Evolutionary conservation across 106 monocot species (phyloP).

Genomic region (Dendrobium chrysotoxum): DNA sequence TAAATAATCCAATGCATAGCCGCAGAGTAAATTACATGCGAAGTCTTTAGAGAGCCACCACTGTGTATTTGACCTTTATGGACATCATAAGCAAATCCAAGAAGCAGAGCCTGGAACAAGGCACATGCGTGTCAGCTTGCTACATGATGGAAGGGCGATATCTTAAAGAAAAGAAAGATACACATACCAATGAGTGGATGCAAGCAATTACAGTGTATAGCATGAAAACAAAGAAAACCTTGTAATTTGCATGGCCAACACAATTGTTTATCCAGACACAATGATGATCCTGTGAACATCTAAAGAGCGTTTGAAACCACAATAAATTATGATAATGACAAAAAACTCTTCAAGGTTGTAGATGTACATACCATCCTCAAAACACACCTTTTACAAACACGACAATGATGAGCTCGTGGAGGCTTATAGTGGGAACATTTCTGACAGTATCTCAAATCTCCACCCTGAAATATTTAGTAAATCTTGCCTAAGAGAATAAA

Average conservation of each 20-base stretch:
- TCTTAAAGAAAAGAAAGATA: neutral
- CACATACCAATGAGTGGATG: conserved; percentile 69
- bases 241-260: conserved; percentile 97
- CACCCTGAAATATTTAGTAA: conserved; percentile 44
- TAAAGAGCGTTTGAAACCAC: neutral
- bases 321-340: neutral
- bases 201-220: conserved; percentile 81
- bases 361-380: conserved; percentile 77
- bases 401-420: conserved; percentile 96
- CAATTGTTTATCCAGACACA: conserved; percentile 99
- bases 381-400: conserved; percentile 97
- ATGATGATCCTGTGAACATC: conserved; percentile 82
- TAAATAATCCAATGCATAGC: neutral
- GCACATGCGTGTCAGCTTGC: conserved; percentile 2
- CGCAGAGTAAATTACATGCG: conserved; percentile 38
- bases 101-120: conserved; percentile 56
- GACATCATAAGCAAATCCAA: conserved; percentile 64
- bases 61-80: conserved; percentile 49
- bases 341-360: neutral
- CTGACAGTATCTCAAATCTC: conserved; percentile 94
- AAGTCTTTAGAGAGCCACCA: conserved; percentile 57
- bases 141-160: neutral
- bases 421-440: conserved; percentile 96
- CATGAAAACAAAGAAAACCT: conserved; percentile 83
- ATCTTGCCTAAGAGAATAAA: neutral